Percentiles rank a stretch among this genome's conserved stretches.
These are phyloP conservation scores for Straminergon stramineum DNA, from an alignment of 225 moss, liverwort and hornwort species.

Conservation along the genomic window DNA sequence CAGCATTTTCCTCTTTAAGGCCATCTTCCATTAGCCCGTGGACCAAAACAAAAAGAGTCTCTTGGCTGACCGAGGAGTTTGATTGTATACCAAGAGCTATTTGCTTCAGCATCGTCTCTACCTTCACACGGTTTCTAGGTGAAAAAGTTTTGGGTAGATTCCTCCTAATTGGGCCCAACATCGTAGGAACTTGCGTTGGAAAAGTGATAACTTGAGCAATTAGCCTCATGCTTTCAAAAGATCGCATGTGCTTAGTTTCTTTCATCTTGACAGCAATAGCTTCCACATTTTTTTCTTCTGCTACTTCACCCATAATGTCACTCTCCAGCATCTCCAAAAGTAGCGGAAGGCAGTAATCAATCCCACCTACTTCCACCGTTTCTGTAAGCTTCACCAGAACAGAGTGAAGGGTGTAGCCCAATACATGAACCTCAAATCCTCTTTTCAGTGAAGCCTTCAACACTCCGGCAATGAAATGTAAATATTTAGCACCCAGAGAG, in stretches of 20 bases:
- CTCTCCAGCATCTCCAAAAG: constrained; percentile 79
- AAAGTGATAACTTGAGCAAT: constrained; percentile 75
- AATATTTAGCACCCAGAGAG: constrained; percentile 68
- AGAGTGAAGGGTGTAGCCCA: constrained; percentile 88
- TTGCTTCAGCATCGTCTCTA: constrained; percentile 79
- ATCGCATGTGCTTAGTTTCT: constrained; percentile 85
- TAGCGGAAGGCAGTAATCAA: constrained; percentile 79
- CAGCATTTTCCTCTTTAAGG: constrained; percentile 57
- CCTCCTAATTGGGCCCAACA: constrained; percentile 56
- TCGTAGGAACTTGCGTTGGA: constrained; percentile 43
- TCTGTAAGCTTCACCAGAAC: constrained; percentile 67
- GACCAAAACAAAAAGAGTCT: constrained; percentile 68
- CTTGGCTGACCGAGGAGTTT: constrained; percentile 61
- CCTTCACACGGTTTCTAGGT: constrained; percentile 67
- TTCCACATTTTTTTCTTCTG: constrained; percentile 89
- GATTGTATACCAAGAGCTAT: constrained; percentile 66
- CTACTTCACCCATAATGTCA: constrained; percentile 92
- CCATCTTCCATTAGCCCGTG: constrained; percentile 86
- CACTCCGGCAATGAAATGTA: constrained; percentile 78
- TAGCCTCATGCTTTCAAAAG: constrained; percentile 77
- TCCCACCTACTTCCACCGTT: constrained; percentile 55
- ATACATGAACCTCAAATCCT: constrained; percentile 94
- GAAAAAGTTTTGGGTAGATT: constrained; percentile 51
- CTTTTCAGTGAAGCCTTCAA: constrained; percentile 70
- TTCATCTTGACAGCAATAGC: constrained; percentile 96